Evolutionary conservation across 208 protist genomes (phyloP).

Genomic region (Porcisia hertigi): DNA sequence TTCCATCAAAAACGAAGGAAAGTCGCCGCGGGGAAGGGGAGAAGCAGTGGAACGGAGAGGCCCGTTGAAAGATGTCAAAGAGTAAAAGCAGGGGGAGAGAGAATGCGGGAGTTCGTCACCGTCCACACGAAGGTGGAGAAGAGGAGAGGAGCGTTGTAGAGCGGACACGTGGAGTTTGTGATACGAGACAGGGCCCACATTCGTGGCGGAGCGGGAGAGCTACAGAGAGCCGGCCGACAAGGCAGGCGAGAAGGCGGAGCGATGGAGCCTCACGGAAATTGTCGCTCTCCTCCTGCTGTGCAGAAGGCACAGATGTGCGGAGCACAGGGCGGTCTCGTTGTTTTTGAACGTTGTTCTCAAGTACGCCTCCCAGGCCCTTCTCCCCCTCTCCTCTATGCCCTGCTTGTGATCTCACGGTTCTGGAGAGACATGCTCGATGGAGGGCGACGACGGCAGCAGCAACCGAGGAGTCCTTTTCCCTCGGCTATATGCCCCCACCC

Average conservation of each 20-base stretch:
- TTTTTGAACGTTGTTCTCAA: too few species aligned
- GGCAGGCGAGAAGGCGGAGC: not conserved
- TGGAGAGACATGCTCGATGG: conserved; percentile 1
- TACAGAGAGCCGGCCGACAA: not conserved
- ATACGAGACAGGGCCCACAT: not conserved
- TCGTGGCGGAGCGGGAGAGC: not conserved
- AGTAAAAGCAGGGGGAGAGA: not conserved
- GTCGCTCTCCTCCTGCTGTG: not conserved
- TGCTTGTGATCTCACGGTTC: not conserved
- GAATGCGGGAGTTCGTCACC: not conserved
- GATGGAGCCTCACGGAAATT: not conserved
- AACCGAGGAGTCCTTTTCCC: not conserved
- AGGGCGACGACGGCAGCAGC: conserved; percentile 1
- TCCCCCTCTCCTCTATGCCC: not conserved
- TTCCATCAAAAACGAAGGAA: not conserved
- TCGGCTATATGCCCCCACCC: too few species aligned
- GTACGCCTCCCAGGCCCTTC: too few species aligned
- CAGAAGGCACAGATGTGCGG: not conserved
- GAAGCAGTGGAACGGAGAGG: not conserved
- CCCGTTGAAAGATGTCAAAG: too few species aligned
- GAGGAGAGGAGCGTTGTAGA: not conserved
- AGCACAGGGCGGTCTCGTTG: not conserved
- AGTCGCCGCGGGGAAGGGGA: not conserved
- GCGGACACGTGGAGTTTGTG: not conserved
- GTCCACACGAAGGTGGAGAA: not conserved